Base-by-base conservation (phyloP, 257 asterid genomes). In the Nicotiana tabacum region DNA sequence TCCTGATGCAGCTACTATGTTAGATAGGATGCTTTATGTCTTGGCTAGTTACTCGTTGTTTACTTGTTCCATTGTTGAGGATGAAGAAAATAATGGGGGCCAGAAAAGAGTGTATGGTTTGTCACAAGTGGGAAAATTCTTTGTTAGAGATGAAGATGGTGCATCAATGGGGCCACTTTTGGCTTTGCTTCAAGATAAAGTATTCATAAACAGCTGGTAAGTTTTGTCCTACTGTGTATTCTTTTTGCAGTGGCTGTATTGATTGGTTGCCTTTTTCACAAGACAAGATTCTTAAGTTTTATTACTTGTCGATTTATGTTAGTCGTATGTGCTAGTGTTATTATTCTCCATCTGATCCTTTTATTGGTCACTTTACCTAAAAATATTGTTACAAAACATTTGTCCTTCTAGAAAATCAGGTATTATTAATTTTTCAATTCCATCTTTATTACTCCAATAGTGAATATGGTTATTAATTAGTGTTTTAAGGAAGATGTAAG, bases 1-100 rank as follows among this genome's bases (percentile, higher is more conserved):
- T 68, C 84, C 84, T 2, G 83, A 67, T 46, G 87, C 89, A 0
- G 74, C 88, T 4, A 2, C n/a, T 15, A 82, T 81, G 83, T 84
- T 88, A 0, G 93, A 88, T 67, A 68, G 87, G 65, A 87, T 90
- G 91, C 89, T 90, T 10, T 67, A 86, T 13, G 64, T 87, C 69
- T 82, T 88, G 9, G 89, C 91, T 57, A 57, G 82, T 68, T 43
- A 85, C 62, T 85, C 89, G 4, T 53, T 88, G 24, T 86, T 86
- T 30, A 81, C 86, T 48, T 84, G 89, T 74, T 77, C 82, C 2
- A 57, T 43, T 1, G 66, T 17, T 24, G 83, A 69, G 33, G 43
- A 16, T 11, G 80, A 58, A 57, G 27, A 24, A 24, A 24, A 24
- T 24, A 33, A 37, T 21, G 77, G 83, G 7, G 66, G 0, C 3